Conservation (phyloP, 345 rosid genomes). For the Populus simonii region DNA sequence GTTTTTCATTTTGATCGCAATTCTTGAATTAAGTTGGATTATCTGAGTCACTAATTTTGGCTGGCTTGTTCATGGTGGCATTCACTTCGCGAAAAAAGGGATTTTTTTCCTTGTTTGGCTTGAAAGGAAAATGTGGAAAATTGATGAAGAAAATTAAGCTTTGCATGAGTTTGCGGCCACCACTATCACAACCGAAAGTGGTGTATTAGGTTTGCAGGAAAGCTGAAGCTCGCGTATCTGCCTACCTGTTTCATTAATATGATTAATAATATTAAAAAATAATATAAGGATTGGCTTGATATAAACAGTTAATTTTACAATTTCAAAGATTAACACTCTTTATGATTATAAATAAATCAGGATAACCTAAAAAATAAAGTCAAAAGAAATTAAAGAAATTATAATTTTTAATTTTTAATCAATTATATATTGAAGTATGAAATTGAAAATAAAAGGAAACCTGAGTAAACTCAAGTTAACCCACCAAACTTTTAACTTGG, state of each 20-base stretch:
- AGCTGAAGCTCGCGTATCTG: slow-evolving; percentile 4
- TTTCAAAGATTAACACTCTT: too few species aligned
- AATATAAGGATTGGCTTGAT: too few species aligned
- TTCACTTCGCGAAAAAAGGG: background rate
- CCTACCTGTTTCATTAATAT: slow-evolving; percentile 20
- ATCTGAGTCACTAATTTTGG: background rate
- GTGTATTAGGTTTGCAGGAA: slow-evolving; percentile 38
- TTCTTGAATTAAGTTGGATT: too few species aligned
- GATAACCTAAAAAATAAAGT: too few species aligned
- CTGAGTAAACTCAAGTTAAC: too few species aligned
- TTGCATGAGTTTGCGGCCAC: slow-evolving; percentile 18
- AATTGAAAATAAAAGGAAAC: too few species aligned
- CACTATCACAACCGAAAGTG: slow-evolving; percentile 22
- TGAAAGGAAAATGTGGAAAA: background rate
- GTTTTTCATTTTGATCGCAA: background rate
- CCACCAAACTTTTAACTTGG: too few species aligned
- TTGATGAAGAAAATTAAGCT: background rate
- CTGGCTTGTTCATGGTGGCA: background rate
- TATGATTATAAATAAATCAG: too few species aligned
- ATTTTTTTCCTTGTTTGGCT: background rate
- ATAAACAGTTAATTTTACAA: too few species aligned
- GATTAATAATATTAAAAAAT: background rate
- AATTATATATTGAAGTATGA: too few species aligned
- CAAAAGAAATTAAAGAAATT: too few species aligned
- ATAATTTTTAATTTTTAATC: too few species aligned